Evolutionary conservation across 1,284 basidiomycete genomes (phyloP), one percentile per base, ranked within the genome.

Genomic region (Schizopora paradoxa): DNA sequence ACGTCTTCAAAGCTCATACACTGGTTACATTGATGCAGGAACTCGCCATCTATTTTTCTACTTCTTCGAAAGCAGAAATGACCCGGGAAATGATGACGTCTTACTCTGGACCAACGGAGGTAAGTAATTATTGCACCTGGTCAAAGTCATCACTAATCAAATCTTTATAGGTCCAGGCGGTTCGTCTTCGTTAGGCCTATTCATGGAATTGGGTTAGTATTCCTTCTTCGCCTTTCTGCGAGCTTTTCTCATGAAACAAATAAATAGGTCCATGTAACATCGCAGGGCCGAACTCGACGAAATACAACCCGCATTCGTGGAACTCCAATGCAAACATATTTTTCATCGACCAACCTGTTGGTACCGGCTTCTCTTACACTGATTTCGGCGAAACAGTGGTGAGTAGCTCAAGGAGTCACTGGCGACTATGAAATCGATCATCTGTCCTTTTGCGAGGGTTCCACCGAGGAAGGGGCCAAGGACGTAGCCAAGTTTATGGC

Each of bases 281-380:
- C 18, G 55, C 65, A 1, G 66, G 69, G 47, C 61, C 56, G 0
- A 67, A 71, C 39, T 67, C 65, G 14, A 62, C 74, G 1, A 68
- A 65, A 19, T 74, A 67, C 58, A 74, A 82, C 53, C 73, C 73
- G 0, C 70, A 82, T 49, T 69, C 74, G 0, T 87, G 83, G 84
- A 86, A 81, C 56, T 67, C 68, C 16, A 77, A 82, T 21, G 80
- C 81, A 7, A 82, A 82, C 53, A 61, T 85, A 6, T 80, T 86
- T 62, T 85, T 85, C 61, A 63, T 86, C 41, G 84, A 86, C 59
- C 77, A 79, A 53, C 79, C 79, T 2, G 63, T 77, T 34, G 76
- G 76, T 5, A 72, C 74, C 13, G 85, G 86, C 5, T 88, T 81
- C 64, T 82, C 79, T 1, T 85, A 86, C 53, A 78, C 81, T 0